These are phyloP conservation scores for Trichoderma cornu-damae DNA, from an alignment of 2,329 filamentous ascomycete genomes.

Conservation along the genomic window DNA sequence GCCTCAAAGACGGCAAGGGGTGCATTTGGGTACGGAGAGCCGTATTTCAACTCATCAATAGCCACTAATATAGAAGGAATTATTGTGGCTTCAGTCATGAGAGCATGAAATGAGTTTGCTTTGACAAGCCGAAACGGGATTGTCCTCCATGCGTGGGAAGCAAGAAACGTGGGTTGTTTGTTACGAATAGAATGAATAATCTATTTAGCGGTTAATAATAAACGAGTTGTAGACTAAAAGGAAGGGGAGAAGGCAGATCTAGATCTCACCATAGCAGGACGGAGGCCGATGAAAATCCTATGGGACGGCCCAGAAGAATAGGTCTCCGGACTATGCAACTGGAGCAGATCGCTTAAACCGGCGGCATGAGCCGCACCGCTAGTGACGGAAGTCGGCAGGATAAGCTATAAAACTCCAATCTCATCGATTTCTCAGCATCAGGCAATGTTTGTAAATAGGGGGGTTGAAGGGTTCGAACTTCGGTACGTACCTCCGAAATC, in stretches of 20 bases:
- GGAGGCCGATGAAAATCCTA: constrained; percentile 36
- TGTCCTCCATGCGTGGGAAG: constrained; percentile 27
- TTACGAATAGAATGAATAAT: constrained; percentile 30
- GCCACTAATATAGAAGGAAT: constrained; percentile 30
- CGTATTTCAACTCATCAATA: constrained; percentile 18
- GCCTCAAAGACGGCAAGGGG: background rate
- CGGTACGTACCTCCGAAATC: constrained; percentile 24
- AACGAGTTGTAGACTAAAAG: background rate
- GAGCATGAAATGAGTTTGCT: constrained; percentile 31
- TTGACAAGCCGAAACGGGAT: constrained; percentile 28
- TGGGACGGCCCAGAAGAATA: constrained; percentile 34
- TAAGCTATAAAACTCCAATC: constrained; percentile 19
- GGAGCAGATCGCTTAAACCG: constrained; percentile 34
- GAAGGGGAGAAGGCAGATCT: too few species aligned
- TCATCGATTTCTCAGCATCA: background rate
- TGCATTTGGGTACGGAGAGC: background rate
- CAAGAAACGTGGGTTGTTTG: constrained; percentile 31
- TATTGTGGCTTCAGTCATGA: constrained; percentile 28
- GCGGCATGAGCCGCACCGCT: constrained; percentile 30
- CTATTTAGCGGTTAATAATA: constrained; percentile 21
- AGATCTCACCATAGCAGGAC: constrained; percentile 36
- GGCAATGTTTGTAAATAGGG: background rate
- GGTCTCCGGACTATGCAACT: constrained; percentile 27
- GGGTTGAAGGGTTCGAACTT: background rate
- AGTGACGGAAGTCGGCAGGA: constrained; percentile 29